Evolutionary conservation across 768 basidiomycete genomes (phyloP), one percentile per base, ranked within the genome.

Genomic region (Russula vinacea): DNA sequence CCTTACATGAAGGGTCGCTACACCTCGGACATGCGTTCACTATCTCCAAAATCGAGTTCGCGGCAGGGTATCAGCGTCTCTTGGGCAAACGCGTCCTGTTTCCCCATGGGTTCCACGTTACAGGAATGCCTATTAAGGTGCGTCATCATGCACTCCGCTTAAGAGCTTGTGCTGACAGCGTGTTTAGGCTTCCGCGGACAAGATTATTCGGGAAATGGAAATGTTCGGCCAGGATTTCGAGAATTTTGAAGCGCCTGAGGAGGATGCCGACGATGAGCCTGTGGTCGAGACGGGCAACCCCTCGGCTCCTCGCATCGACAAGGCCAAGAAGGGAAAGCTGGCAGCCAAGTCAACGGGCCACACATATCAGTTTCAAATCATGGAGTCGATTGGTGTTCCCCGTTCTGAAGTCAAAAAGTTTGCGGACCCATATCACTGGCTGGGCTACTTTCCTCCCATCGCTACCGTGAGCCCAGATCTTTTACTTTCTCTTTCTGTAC

Each of bases 121-220:
- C 97, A 6, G 97, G 97, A 39, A 90, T 99, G 93, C 97, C 97
- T 44, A 99, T 99, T 81, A 98, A 98, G 85, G 96, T 92, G 66
- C 64, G 88, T 65, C 8, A 14, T n/a, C 19, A 35, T 49, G 16
- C 11, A 0, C 29, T 35, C 8, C 22, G 29, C 14, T 54, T 19
- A 13, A 5, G 2, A 29, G 49, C n/a, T 11, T 35, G 32, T 32
- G 33, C 42, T 60, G 29, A 56, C 11, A 10, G n/a, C 50, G 51
- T 4, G 40, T 22, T 58, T 52, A 98, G 96, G 89, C 97, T 9
- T 88, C 95, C n/a, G 81, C 96, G 10, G 97, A 99, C 81, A 99
- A 98, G 75, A 89, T 99, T 62, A 88, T 95, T 62, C 88, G 97
- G 58, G 97, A 99, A 77, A 94, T 98, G 75, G 94, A 94, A 71